These are phyloP conservation scores for Immersiporthe knoxdaviesiana DNA, from an alignment of 2,329 filamentous ascomycete species.

Conservation along the genomic window DNA sequence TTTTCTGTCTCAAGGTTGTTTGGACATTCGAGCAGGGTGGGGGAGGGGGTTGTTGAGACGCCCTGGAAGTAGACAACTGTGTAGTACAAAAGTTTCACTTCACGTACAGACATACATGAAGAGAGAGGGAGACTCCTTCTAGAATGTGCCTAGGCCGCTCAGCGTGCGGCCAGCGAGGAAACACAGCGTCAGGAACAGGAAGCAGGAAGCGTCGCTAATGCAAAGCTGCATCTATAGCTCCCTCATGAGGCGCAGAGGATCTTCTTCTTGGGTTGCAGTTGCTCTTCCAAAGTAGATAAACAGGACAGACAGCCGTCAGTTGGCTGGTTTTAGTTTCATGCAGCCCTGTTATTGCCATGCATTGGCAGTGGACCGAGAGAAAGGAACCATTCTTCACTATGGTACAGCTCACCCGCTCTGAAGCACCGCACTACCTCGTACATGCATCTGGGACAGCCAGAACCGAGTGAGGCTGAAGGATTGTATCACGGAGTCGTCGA, in stretches of 20 bases:
- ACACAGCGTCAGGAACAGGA: background rate
- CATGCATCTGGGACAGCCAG: slow-evolving; percentile 11
- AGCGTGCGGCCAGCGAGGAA: background rate
- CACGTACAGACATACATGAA: too few species aligned
- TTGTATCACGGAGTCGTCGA: slow-evolving; percentile 7
- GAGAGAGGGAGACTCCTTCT: background rate
- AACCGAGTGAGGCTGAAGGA: slow-evolving; percentile 13
- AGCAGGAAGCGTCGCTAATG: background rate
- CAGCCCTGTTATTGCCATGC: background rate
- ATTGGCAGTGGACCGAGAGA: background rate
- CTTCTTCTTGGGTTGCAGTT: slow-evolving; percentile 23
- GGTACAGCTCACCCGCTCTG: background rate
- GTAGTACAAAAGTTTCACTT: background rate
- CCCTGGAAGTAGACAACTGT: background rate
- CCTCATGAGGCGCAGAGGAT: background rate
- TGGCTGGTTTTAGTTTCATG: slow-evolving; percentile 8
- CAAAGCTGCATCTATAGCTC: background rate
- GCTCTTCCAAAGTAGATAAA: slow-evolving; percentile 13
- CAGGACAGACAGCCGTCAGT: slow-evolving; percentile 9
- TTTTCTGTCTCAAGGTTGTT: background rate
- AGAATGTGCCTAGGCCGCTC: background rate
- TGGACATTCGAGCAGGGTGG: too few species aligned
- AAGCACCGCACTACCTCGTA: too few species aligned
- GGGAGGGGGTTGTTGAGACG: background rate
- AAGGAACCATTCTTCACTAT: background rate